phyloP scores from a whole-genome alignment of 345 rosid genomes.

The Camelina hispida region DNA sequence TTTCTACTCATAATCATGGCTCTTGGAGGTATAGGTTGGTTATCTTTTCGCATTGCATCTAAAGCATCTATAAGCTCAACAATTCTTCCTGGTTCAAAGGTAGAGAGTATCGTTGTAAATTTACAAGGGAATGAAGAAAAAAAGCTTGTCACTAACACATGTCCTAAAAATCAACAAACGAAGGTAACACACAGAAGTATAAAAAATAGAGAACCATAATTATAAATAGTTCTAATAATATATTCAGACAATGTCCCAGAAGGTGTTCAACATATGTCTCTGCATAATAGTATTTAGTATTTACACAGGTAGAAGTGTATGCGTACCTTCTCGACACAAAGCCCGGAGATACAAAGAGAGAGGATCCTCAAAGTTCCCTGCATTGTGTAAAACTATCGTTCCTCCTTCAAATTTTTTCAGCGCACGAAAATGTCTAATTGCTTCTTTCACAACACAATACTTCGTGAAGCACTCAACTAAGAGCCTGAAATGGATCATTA shows the following conservation, averaged over 20 bases:
- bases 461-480: conserved; percentile 95
- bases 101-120: conserved; percentile 14
- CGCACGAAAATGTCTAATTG: conserved; percentile 95
- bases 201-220: conserved; percentile 3
- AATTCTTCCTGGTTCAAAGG: conserved; percentile 78
- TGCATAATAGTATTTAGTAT: conserved; percentile 9
- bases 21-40: conserved; percentile 82
- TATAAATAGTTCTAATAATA: conserved; percentile 10
- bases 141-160: conserved; percentile 5
- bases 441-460: conserved; percentile 82
- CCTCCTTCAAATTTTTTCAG: conserved; percentile 87
- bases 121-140: conserved; percentile 11
- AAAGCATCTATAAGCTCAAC: conserved; percentile 89
- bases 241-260: neutral
- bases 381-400: conserved; percentile 62
- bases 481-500: conserved; percentile 60
- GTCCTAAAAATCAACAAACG: conserved; percentile 8
- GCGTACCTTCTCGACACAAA: conserved; percentile 91
- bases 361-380: conserved; percentile 91
- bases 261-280: conserved; percentile 9
- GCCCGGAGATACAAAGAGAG: conserved; percentile 95
- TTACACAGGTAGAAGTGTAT: neutral
- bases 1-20: conserved; percentile 96
- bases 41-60: conserved; percentile 84
- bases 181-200: neutral